A percentile compares a stretch with the other conserved stretches of the same genome.
phyloP scores from a whole-genome alignment of 305 asterid species.

The Fraxinus latifolia region DNA sequence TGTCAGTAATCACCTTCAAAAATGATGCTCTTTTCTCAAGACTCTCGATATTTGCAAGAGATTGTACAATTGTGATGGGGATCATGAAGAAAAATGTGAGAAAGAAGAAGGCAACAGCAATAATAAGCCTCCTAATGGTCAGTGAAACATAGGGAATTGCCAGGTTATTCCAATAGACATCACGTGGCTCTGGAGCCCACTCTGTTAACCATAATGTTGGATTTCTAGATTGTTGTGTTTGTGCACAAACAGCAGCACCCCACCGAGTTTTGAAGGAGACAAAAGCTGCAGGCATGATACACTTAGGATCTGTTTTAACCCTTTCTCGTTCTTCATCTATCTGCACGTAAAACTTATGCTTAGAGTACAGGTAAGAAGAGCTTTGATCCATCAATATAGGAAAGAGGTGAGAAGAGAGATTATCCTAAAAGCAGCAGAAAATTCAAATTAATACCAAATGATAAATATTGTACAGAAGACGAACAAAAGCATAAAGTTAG shows the following conservation, averaged over 20 bases:
- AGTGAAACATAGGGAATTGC: slow-evolving; percentile 92
- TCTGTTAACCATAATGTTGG: slow-evolving; percentile 92
- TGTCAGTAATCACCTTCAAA: slow-evolving; percentile 57
- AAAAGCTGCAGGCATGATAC: slow-evolving; percentile 83
- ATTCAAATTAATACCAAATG: neutral
- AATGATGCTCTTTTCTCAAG: slow-evolving; percentile 65
- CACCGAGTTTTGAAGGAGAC: slow-evolving; percentile 89
- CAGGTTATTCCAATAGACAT: slow-evolving; percentile 80
- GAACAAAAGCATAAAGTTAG: slow-evolving; percentile 7
- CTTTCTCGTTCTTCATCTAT: slow-evolving; percentile 69
- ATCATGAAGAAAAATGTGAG: slow-evolving; percentile 90
- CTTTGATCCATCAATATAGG: slow-evolving; percentile 14
- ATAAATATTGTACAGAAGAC: neutral
- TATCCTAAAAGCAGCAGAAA: slow-evolving; percentile 6
- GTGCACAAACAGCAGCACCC: slow-evolving; percentile 98
- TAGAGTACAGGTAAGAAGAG: slow-evolving; percentile 18
- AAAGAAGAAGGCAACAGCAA: slow-evolving; percentile 81
- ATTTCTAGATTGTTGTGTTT: slow-evolving; percentile 84
- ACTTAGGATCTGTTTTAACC: slow-evolving; percentile 53
- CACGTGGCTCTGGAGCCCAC: slow-evolving; percentile 98
- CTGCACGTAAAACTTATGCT: slow-evolving; percentile 40
- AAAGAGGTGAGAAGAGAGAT: neutral
- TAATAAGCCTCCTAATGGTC: slow-evolving; percentile 68
- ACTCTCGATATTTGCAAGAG: slow-evolving; percentile 81
- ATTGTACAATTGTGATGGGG: slow-evolving; percentile 85